A percentile compares a stretch with the other conserved stretches of the same genome.
Evolutionary conservation across 192 early-diverging fungal species (phyloP).

Genomic region (Linnemannia hyalina): DNA sequence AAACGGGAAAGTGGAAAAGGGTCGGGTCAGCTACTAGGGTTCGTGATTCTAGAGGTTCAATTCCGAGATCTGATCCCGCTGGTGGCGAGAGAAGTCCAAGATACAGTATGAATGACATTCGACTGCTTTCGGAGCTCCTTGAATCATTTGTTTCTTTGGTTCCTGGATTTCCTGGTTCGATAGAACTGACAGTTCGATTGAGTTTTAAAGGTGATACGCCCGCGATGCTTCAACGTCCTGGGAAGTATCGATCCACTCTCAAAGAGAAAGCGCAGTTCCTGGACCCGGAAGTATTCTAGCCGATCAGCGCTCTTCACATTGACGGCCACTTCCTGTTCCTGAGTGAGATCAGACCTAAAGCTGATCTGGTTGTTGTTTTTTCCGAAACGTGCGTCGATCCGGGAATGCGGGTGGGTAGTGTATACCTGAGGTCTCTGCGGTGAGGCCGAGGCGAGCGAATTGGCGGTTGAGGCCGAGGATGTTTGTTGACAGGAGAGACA

Average conservation of each 20-base stretch:
- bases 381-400: too few relatives aligned
- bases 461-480: slow-evolving; percentile 42
- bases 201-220: background rate
- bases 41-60: background rate
- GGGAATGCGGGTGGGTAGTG: background rate
- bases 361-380: background rate
- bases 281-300: background rate
- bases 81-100: background rate
- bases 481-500: slow-evolving; percentile 43
- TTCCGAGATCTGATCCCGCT: background rate
- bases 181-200: background rate
- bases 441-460: slow-evolving; percentile 24
- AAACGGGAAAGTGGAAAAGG: background rate
- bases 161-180: too few relatives aligned
- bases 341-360: background rate
- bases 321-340: background rate
- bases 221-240: background rate
- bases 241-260: too few relatives aligned
- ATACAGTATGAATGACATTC: background rate
- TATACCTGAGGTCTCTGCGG: slow-evolving; percentile 48
- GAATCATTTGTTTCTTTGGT: too few relatives aligned
- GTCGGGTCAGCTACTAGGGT: background rate
- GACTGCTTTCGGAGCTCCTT: too few relatives aligned
- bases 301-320: background rate
- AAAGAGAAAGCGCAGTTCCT: background rate